Evolutionary conservation across 176 grass and related monocot genomes (phyloP), one percentile per base, ranked within the genome.

Genomic region (Chrysopogon serrulatus): DNA sequence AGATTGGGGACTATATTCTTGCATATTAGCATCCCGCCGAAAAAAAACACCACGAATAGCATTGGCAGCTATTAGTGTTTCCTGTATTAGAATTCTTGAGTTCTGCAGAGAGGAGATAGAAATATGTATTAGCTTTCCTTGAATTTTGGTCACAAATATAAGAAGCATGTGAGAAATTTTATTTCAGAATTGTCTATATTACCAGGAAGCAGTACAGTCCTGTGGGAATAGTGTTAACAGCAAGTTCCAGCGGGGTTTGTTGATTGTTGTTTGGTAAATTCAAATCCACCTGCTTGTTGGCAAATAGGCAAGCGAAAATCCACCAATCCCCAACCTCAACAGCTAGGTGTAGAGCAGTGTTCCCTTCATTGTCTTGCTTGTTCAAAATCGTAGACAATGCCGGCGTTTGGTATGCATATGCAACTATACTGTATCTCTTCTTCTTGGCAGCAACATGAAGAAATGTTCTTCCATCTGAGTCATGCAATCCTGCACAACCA

Each of bases 381-480:
- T 91, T 84, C 79, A 87, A 33, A 40, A 76, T 69, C 8, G 30
- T 43, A 0, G 16, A 72, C 8, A 76, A 19, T 37, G 8, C 40
- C 1, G 32, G 19, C 32, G 27, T 60, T 3, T 64, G 10, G 34
- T 44, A 60, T 11, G 19, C 60, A 47, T 45, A 42, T 41, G 21
- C 27, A 68, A 83, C 26, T 68, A 89, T 47, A 16, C 4, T 10
- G 19, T 41, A 39, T 26, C 53, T 79, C 49, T 53, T 73, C 10
- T 81, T 48, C 77, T 63, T 43, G 6, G 32, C 69, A 4, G 80
- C 89, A 71, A 53, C n/a, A 69, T 87, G 89, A 66, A 91, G 68
- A 32, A 91, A 84, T 44, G 63, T 91, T 71, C 80, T 87, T 33
- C 68, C 85, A 23, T 71, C 4, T 3, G 9, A 0, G 32, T 91